These are phyloP conservation scores for Coniochaeta pulveracea DNA, from an alignment of 2,329 filamentous ascomycete species.

Conservation along the genomic window DNA sequence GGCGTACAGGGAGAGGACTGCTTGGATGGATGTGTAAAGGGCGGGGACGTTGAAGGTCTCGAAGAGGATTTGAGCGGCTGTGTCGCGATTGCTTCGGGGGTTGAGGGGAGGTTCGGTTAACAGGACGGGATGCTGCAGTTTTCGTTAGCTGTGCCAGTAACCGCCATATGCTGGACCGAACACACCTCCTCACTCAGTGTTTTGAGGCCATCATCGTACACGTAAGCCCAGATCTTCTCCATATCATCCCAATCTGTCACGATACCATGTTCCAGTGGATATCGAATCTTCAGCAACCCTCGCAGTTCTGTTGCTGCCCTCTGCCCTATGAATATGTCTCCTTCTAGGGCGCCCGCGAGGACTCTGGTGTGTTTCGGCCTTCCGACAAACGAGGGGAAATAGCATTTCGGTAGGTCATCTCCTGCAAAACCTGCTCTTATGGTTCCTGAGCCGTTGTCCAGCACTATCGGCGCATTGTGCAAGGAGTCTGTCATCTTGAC, in stretches of 20 bases:
- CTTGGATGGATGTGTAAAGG: conserved; percentile 93
- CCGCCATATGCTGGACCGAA: neutral
- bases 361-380: conserved; percentile 91
- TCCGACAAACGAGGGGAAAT: conserved; percentile 94
- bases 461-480: conserved; percentile 95
- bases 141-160: conserved; percentile 1
- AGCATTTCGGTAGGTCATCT: conserved; percentile 91
- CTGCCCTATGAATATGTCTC: conserved; percentile 92
- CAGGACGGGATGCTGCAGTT: conserved; percentile 81
- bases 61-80: conserved; percentile 92
- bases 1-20: conserved; percentile 89
- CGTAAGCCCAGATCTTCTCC: conserved; percentile 98
- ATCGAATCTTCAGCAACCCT: conserved; percentile 88
- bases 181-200: conserved; percentile 90
- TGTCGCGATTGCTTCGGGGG: conserved; percentile 89
- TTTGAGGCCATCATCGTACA: conserved; percentile 92
- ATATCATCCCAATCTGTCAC: conserved; percentile 99
- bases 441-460: conserved; percentile 97
- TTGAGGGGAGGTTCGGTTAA: conserved; percentile 94
- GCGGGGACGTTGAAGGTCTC: conserved; percentile 98
- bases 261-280: conserved; percentile 93
- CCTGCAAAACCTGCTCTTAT: conserved; percentile 96
- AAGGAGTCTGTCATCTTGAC: conserved; percentile 48
- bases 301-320: conserved; percentile 79
- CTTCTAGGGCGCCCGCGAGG: conserved; percentile 90